Evolutionary conservation across 1,284 basidiomycete species (phyloP), one percentile per base, ranked within the genome.

Genomic region (Peniophora sp.): DNA sequence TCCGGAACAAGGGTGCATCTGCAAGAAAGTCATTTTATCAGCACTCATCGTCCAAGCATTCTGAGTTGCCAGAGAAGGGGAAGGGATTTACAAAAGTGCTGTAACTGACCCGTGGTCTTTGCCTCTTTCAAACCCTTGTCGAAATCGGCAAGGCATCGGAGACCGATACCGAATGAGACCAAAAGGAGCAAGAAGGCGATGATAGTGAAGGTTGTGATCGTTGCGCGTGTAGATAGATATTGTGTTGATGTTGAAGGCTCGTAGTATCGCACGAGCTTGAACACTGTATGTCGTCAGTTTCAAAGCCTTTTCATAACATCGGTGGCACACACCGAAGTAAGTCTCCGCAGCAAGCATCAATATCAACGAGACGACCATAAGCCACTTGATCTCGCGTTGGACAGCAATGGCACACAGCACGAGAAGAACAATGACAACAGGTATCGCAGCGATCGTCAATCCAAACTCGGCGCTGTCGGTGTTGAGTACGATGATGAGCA

Each of bases 251-350:
- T 81, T 8, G 59, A 55, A 8, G 85, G 83, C 34, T 78, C 67
- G 63, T 86, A 92, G 69, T 91, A 86, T 25, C 89, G 79, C 51
- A 84, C 78, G 23, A 92, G 75, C 62, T 92, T 92, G 66, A 85
- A 92, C 50, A 88, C 86, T 89, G 52, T 35, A 52, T 19, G 22
- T 23, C 23, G 43, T 9, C 38, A 55, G 25, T 39, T 35, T 19
- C 17, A 50, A n/a, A 52, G 46, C 51, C 27, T 46, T 39, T 17
- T 9, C 46, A 27, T 22, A 44, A 45, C 35, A 55, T 46, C 34
- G 6, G 44, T 58, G 57, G 50, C 54, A 54, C 45, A 47, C 16
- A 61, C 82, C 61, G 86, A 84, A 88, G 64, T 89, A 89, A 55
- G 73, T 77, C 63, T 81, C 72, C 23, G 87, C 78, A 49, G 86